Evolutionary conservation across 345 rosid species (phyloP).

Genomic region (Camelina laxa): DNA sequence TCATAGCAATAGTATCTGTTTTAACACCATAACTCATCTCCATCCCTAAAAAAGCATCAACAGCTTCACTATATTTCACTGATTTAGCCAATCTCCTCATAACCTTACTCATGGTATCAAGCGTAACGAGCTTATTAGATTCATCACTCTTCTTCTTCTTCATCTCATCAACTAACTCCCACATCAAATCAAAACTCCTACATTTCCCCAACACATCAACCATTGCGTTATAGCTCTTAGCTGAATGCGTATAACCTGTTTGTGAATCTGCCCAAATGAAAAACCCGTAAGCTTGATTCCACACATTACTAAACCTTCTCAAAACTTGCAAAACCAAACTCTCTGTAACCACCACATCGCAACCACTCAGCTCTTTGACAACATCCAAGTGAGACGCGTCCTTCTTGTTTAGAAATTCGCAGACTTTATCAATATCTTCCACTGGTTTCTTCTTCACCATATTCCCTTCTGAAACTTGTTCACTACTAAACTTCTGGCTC

Average conservation of each 20-base stretch:
- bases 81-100: slow-evolving; percentile 76
- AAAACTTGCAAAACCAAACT: slow-evolving; percentile 57
- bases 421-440: slow-evolving; percentile 56
- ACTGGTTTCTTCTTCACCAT: slow-evolving; percentile 30
- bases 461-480: slow-evolving; percentile 19
- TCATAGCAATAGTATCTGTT: slow-evolving; percentile 57
- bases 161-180: slow-evolving; percentile 69
- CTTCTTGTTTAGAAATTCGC: slow-evolving; percentile 52
- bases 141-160: slow-evolving; percentile 40
- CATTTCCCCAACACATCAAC: slow-evolving; percentile 72
- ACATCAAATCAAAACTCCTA: slow-evolving; percentile 63
- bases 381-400: slow-evolving; percentile 47
- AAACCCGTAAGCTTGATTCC: slow-evolving; percentile 65
- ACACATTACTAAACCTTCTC: slow-evolving; percentile 65
- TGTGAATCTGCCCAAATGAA: slow-evolving; percentile 86
- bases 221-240: slow-evolving; percentile 57
- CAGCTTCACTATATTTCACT: slow-evolving; percentile 58
- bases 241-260: slow-evolving; percentile 62
- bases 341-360: slow-evolving; percentile 48
- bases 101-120: slow-evolving; percentile 64
- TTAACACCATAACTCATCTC: slow-evolving; percentile 59
- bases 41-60: slow-evolving; percentile 59
- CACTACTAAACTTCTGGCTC: slow-evolving; percentile 38
- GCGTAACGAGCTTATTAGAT: slow-evolving; percentile 56
- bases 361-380: slow-evolving; percentile 48